Evolutionary conservation across 2,329 filamentous ascomycete genomes (phyloP).

Genomic region (Aspergillus carbonarius): DNA sequence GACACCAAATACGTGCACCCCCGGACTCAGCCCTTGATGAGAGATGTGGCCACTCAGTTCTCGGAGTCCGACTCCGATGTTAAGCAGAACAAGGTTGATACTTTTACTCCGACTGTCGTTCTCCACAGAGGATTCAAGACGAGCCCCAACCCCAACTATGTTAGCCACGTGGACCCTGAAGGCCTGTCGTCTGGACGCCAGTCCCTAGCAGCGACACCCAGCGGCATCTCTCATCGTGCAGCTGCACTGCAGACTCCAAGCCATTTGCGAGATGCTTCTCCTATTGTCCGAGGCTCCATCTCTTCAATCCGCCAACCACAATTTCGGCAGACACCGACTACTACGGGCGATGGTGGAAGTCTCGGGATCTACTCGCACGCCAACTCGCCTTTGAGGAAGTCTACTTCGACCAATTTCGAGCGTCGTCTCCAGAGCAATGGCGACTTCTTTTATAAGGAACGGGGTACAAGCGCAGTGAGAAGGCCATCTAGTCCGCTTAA

Average conservation of each 20-base stretch:
- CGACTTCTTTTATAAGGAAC: conserved; percentile 38
- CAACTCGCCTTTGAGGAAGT: conserved; percentile 80
- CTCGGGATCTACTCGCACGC: conserved; percentile 78
- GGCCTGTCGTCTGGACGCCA: conserved; percentile 40
- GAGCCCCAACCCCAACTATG: conserved; percentile 79
- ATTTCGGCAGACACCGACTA: conserved; percentile 46
- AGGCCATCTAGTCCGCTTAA: conserved; percentile 45
- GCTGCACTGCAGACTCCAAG: conserved; percentile 40
- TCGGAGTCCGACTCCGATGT: conserved; percentile 49
- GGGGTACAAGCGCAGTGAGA: conserved; percentile 38
- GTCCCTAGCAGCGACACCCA: conserved; percentile 45
- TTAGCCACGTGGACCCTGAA: conserved; percentile 70
- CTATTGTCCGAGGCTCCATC: conserved; percentile 40
- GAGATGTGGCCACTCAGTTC: conserved; percentile 77
- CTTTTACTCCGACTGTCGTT: conserved; percentile 61
- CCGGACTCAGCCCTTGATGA: conserved; percentile 74
- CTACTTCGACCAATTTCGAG: conserved; percentile 59
- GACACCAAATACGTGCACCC: conserved; percentile 95
- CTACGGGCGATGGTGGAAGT: conserved; percentile 67
- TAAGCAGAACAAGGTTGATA: conserved; percentile 57
- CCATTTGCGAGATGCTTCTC: conserved; percentile 50
- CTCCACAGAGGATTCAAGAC: conserved; percentile 76
- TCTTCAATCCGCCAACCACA: conserved; percentile 56
- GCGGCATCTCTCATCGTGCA: conserved; percentile 35
- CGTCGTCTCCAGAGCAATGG: conserved; percentile 41